phyloP scores from a whole-genome alignment of 2,329 filamentous ascomycete genomes.

The Plenodomus biglobosus region DNA sequence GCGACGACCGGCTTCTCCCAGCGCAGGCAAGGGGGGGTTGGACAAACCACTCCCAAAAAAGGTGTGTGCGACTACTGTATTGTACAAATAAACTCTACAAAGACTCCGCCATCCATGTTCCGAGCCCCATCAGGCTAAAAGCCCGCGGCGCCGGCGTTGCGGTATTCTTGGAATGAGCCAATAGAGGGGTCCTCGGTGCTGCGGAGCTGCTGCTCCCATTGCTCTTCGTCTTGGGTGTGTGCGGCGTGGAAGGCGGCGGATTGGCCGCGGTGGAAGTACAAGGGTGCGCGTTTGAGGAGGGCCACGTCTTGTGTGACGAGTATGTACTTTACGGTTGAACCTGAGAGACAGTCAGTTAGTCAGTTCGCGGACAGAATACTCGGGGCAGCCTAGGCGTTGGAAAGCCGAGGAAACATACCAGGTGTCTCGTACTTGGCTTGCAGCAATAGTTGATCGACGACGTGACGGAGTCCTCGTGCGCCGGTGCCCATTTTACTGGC shows the following conservation, averaged over 20 bases:
- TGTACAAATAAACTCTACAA: too few relatives aligned
- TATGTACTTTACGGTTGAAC: conserved; percentile 49
- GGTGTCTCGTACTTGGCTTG: conserved; percentile 54
- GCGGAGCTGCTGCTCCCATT: conserved; percentile 47
- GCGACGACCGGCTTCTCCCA: too few relatives aligned
- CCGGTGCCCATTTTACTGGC: conserved; percentile 72
- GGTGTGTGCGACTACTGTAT: too few relatives aligned
- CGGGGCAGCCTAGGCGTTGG: too few relatives aligned
- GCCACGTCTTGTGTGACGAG: conserved; percentile 51
- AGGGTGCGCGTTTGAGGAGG: conserved; percentile 43
- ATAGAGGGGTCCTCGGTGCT: conserved; percentile 27
- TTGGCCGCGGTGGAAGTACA: conserved; percentile 50
- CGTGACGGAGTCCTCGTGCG: conserved; percentile 51
- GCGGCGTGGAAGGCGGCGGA: conserved; percentile 44
- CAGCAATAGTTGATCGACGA: conserved; percentile 51
- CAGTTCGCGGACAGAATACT: too few relatives aligned
- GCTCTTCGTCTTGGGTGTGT: conserved; percentile 49
- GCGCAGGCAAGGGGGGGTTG: too few relatives aligned
- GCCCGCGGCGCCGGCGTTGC: conserved; percentile 43
- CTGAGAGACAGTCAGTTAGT: too few relatives aligned
- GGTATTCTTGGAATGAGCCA: conserved; percentile 51
- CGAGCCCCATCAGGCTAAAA: conserved; percentile 21
- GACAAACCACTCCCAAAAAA: too few relatives aligned
- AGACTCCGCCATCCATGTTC: too few relatives aligned
- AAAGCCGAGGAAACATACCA: conserved; percentile 24